Percentiles rank a stretch among this genome's conserved stretches.
phyloP scores from a whole-genome alignment of 2,329 filamentous ascomycete species.

The Xylariaceae sp. region DNA sequence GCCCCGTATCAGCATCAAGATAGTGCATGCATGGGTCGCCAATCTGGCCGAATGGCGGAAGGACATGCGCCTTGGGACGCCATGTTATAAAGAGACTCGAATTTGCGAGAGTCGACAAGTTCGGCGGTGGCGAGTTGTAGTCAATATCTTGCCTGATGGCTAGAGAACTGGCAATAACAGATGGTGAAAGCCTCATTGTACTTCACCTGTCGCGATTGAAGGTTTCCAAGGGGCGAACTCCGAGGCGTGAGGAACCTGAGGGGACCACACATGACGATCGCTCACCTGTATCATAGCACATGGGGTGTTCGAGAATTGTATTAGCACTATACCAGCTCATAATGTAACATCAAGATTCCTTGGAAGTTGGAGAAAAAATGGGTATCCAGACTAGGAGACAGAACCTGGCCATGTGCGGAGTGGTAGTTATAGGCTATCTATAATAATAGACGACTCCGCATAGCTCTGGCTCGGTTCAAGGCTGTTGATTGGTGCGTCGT shows the following conservation, averaged over 20 bases:
- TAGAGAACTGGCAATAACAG: slow-evolving; percentile 18
- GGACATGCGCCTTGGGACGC: slow-evolving; percentile 42
- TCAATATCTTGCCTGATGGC: slow-evolving; percentile 29
- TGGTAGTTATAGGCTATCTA: slow-evolving; percentile 4
- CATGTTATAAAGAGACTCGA: slow-evolving; percentile 39
- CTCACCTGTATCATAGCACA: slow-evolving; percentile 8
- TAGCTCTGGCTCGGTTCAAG: not conserved
- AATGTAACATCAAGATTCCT: slow-evolving; percentile 8
- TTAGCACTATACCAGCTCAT: slow-evolving; percentile 2
- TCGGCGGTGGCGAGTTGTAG: slow-evolving; percentile 43
- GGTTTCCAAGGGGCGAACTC: not conserved
- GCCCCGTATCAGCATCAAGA: slow-evolving; percentile 45
- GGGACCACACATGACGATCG: not conserved
- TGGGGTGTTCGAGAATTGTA: not conserved
- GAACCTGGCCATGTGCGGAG: slow-evolving; percentile 13
- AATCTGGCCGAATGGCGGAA: slow-evolving; percentile 44
- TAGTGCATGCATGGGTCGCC: slow-evolving; percentile 51
- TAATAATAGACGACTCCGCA: not conserved
- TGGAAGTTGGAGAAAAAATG: slow-evolving; percentile 14
- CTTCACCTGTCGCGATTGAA: slow-evolving; percentile 1
- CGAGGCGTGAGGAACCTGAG: not conserved
- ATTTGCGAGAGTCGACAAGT: slow-evolving; percentile 43
- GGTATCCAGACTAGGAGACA: slow-evolving; percentile 3
- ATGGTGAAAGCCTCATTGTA: slow-evolving; percentile 23
- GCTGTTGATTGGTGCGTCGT: no score